Conservation (phyloP, 1,139 yeast species). For the Candida dubliniensis region DNA sequence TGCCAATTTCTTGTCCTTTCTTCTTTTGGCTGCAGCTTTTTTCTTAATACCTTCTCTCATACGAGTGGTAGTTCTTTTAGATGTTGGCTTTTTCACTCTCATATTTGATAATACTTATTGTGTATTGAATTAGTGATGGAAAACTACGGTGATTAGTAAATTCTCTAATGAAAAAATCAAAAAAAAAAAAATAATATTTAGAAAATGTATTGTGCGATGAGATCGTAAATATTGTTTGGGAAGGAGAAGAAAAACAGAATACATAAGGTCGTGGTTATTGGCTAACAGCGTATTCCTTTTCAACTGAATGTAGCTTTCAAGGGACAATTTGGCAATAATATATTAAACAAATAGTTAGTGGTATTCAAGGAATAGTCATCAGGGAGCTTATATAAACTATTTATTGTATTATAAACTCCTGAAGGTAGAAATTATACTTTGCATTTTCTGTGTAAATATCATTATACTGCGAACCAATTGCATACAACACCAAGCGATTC, state of each 20-base stretch:
- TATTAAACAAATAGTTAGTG: no score
- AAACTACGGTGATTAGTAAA: background rate
- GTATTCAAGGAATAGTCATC: no score
- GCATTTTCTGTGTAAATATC: no score
- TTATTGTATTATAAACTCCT: background rate
- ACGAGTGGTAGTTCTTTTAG: slow-evolving; percentile 86
- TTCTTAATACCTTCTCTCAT: slow-evolving; percentile 95
- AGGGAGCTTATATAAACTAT: no score
- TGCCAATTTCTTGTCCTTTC: slow-evolving; percentile 77
- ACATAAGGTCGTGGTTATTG: background rate
- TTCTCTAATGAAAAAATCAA: background rate
- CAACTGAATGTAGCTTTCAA: no score
- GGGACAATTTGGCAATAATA: no score
- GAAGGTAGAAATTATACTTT: background rate
- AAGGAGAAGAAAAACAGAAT: no score
- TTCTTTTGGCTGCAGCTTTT: slow-evolving; percentile 88
- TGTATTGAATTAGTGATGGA: background rate
- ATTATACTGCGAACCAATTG: no score
- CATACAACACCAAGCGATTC: no score
- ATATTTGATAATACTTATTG: slow-evolving; percentile 16
- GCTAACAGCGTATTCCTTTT: no score
- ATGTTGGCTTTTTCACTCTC: slow-evolving; percentile 67
- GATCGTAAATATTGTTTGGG: background rate
- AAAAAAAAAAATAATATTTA: slow-evolving; percentile 1
- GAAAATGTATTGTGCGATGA: slow-evolving; percentile 1